These are phyloP conservation scores for Microdochium trichocladiopsis DNA, from an alignment of 2,329 filamentous ascomycete species.

Conservation along the genomic window DNA sequence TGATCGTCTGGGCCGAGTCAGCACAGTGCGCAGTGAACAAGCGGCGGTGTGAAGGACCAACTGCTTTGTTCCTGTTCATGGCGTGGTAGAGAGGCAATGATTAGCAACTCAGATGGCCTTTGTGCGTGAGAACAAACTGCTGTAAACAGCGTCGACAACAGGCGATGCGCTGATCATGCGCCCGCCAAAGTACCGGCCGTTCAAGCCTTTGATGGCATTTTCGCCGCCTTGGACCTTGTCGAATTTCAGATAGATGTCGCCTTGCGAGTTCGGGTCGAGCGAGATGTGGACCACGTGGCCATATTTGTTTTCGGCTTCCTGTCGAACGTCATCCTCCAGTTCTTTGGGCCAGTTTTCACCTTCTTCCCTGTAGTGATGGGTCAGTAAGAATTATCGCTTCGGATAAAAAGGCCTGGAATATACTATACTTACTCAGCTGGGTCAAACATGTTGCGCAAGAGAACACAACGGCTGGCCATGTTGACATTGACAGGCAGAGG, in stretches of 20 bases:
- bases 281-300: conserved; percentile 96
- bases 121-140: conserved; percentile 85
- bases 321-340: conserved; percentile 85
- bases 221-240: conserved; percentile 91
- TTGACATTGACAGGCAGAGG: conserved; percentile 79
- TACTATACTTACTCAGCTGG: conserved; percentile 77
- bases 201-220: conserved; percentile 95
- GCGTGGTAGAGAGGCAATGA: conserved; percentile 10
- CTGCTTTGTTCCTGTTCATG: not conserved
- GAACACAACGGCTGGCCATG: conserved; percentile 87
- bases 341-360: conserved; percentile 87
- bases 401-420: too few relatives aligned
- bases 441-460: conserved; percentile 94
- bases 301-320: conserved; percentile 92
- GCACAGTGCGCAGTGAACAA: not conserved
- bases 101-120: conserved; percentile 69
- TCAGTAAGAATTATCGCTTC: too few relatives aligned
- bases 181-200: conserved; percentile 92
- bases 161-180: conserved; percentile 89
- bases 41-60: not conserved
- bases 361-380: conserved; percentile 61
- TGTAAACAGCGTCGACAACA: conserved; percentile 98
- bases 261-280: conserved; percentile 85
- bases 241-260: conserved; percentile 98
- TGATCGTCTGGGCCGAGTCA: not conserved